Conservation (phyloP, 2,329 filamentous ascomycete species). For the Bertia moriformis region DNA sequence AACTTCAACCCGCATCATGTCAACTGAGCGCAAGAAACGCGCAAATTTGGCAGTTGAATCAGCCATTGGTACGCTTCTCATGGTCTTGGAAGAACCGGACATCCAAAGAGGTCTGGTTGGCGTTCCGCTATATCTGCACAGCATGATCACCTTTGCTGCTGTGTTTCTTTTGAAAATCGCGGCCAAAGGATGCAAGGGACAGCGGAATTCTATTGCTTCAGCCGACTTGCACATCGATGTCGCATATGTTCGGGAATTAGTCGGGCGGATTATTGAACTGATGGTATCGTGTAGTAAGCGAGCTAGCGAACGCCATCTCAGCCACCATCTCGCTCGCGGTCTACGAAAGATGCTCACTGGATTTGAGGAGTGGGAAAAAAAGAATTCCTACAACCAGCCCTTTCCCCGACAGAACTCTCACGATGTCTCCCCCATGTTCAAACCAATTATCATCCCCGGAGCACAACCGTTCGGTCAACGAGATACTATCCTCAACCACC, state of each 20-base stretch:
- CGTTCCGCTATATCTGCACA: constrained; percentile 15
- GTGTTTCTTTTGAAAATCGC: constrained; percentile 17
- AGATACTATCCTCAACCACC: constrained; percentile 17
- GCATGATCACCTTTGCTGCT: constrained; percentile 15
- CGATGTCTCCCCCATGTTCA: constrained; percentile 16
- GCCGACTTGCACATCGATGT: constrained; percentile 17
- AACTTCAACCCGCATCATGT: constrained; percentile 17
- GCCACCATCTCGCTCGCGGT: constrained; percentile 20
- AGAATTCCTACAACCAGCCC: constrained; percentile 10
- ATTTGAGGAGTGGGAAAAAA: constrained; percentile 20
- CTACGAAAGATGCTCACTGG: constrained; percentile 20
- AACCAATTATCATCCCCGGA: constrained; percentile 17
- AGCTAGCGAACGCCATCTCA: constrained; percentile 21
- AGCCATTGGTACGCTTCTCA: constrained; percentile 12
- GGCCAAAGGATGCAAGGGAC: constrained; percentile 13
- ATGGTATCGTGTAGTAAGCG: constrained; percentile 20
- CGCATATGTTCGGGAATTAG: constrained; percentile 16
- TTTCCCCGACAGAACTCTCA: constrained; percentile 8
- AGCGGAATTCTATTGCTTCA: constrained; percentile 20
- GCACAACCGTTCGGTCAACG: constrained; percentile 17
- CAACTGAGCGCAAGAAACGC: constrained; percentile 25
- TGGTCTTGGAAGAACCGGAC: constrained; percentile 14
- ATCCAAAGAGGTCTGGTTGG: constrained; percentile 15
- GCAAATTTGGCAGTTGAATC: constrained; percentile 22
- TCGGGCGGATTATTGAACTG: constrained; percentile 16